Conservation (phyloP, 495 filamentous ascomycete species). For the Symbiotaphrina buchneri region DNA sequence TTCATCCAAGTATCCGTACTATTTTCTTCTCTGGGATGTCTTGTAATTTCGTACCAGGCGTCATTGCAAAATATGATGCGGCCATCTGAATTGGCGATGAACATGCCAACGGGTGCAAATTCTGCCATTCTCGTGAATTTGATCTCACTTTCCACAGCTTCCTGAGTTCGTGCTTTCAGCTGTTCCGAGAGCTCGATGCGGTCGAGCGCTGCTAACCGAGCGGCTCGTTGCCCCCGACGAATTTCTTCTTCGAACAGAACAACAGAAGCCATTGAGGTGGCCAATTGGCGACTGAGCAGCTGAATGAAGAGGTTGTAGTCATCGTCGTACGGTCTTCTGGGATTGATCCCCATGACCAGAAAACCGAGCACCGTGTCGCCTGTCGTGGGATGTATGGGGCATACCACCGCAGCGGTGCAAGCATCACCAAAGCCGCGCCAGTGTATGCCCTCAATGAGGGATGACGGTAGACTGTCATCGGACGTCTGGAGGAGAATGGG, state of each 20-base stretch:
- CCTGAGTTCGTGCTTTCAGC: conserved; percentile 38
- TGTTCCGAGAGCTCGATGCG: conserved; percentile 43
- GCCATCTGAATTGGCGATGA: conserved; percentile 39
- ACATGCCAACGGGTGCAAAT: conserved; percentile 48
- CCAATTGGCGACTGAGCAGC: conserved; percentile 43
- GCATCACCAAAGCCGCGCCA: conserved; percentile 42
- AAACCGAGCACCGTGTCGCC: conserved; percentile 41
- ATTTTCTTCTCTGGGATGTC: conserved; percentile 24
- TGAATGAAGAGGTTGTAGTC: conserved; percentile 49
- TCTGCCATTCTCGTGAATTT: conserved; percentile 55
- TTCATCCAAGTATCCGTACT: conserved; percentile 40
- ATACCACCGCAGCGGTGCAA: conserved; percentile 40
- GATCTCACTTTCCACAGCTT: conserved; percentile 46
- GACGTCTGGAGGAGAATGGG: conserved; percentile 34
- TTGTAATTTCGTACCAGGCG: conserved; percentile 45
- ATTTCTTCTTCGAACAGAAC: conserved; percentile 58
- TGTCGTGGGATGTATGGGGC: conserved; percentile 46
- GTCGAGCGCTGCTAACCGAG: conserved; percentile 38
- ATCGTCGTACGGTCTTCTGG: conserved; percentile 41
- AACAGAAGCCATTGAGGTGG: conserved; percentile 47
- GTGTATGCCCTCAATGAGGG: conserved; percentile 34
- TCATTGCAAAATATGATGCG: conserved; percentile 50
- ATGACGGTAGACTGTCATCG: conserved; percentile 29
- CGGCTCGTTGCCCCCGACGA: conserved; percentile 37
- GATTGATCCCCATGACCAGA: conserved; percentile 45